Percentiles rank a stretch among this genome's conserved stretches.
Conservation (phyloP, 2,329 filamentous ascomycete genomes). For the Phaeosphaeriaceae sp. region DNA sequence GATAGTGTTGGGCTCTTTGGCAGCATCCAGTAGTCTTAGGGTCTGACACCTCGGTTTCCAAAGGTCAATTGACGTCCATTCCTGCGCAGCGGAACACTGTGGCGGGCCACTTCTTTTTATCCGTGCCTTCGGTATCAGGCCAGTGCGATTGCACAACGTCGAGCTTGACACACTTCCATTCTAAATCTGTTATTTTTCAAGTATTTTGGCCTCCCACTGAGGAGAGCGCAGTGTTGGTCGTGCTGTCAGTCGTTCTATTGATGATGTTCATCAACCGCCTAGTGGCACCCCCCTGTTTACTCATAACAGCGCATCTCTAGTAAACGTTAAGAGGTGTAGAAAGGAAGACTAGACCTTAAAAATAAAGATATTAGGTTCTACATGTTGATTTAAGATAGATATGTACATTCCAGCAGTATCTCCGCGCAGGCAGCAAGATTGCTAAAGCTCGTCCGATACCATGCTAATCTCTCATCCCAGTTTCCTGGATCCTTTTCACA, state of each 20-base stretch:
- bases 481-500: too few relatives aligned
- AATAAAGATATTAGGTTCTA: neutral
- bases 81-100: too few relatives aligned
- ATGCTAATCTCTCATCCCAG: too few relatives aligned
- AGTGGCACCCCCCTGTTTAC: neutral
- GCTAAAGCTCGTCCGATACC: too few relatives aligned
- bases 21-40: too few relatives aligned
- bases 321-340: neutral
- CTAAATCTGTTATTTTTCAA: neutral
- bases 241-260: constrained; percentile 1
- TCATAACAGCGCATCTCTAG: neutral
- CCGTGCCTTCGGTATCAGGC: neutral
- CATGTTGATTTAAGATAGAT: neutral
- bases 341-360: constrained; percentile 1
- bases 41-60: too few relatives aligned
- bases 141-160: neutral
- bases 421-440: too few relatives aligned
- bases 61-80: too few relatives aligned
- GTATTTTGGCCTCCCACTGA: neutral
- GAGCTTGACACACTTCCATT: constrained; percentile 3
- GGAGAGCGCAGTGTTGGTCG: neutral
- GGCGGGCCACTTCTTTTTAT: too few relatives aligned
- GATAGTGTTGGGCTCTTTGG: too few relatives aligned
- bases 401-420: constrained; percentile 3
- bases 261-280: neutral